Evolutionary conservation across 208 protist genomes (phyloP).

Genomic region (Phytomonas francai): DNA sequence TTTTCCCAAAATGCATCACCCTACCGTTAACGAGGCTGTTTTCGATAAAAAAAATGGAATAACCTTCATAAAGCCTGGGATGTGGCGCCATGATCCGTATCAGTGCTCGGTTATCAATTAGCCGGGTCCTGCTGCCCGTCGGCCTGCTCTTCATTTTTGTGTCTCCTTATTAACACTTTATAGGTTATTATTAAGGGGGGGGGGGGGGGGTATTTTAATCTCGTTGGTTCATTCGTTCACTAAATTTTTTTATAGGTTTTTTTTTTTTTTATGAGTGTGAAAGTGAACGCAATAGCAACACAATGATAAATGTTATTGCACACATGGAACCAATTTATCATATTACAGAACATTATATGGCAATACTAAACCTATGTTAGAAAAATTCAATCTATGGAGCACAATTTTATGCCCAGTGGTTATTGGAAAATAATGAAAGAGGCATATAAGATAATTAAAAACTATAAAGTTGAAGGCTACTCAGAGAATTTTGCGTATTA

Average conservation of each 20-base stretch:
- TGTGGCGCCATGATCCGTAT: slow-evolving; percentile 12
- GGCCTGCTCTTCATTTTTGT: background rate
- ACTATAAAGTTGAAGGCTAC: background rate
- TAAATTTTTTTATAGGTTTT: background rate
- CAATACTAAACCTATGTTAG: background rate
- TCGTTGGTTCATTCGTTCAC: background rate
- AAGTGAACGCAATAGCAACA: background rate
- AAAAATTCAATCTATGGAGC: background rate
- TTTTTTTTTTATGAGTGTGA: background rate
- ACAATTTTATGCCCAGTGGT: background rate
- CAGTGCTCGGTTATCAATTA: background rate
- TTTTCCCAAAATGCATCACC: background rate
- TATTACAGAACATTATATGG: slow-evolving; percentile 3
- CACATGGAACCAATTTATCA: background rate
- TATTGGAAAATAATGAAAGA: slow-evolving; percentile 6
- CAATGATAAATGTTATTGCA: background rate
- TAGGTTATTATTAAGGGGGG: too few relatives aligned
- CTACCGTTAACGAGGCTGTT: background rate
- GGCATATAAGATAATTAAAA: background rate
- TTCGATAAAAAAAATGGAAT: background rate
- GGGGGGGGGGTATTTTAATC: background rate
- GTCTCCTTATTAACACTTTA: background rate
- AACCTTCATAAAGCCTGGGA: background rate
- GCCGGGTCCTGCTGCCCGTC: background rate
- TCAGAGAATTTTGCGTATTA: background rate